phyloP scores from a whole-genome alignment of 352 stramenopile genomes.

The Pythium myriotylum region DNA sequence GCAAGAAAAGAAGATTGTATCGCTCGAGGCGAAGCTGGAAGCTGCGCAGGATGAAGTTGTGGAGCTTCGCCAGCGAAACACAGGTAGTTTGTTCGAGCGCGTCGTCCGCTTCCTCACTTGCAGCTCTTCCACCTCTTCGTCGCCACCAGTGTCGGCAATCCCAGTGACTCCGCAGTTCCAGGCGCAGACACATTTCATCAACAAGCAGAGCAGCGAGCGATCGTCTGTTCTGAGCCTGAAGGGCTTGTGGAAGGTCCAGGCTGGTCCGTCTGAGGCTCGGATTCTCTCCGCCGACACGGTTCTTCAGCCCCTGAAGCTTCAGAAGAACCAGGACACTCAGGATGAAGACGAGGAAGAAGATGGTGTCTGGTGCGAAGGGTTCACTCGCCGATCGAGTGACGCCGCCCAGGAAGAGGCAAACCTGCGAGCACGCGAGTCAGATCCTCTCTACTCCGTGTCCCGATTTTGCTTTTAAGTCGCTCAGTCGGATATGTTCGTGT shows the following conservation, averaged over 20 bases:
- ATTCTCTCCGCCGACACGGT: constrained; percentile 19
- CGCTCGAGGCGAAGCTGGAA: constrained; percentile 63
- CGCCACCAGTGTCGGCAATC: constrained; percentile 45
- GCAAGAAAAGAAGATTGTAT: constrained; percentile 57
- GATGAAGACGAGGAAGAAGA: constrained; percentile 20
- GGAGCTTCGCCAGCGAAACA: constrained; percentile 47
- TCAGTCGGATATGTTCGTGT: background rate
- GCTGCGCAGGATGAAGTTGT: constrained; percentile 49
- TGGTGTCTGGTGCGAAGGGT: constrained; percentile 21
- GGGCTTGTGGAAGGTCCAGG: constrained; percentile 33
- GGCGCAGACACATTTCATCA: constrained; percentile 16
- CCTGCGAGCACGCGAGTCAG: constrained; percentile 20
- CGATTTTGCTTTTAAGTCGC: constrained; percentile 27
- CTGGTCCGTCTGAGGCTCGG: constrained; percentile 20
- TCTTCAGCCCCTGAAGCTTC: constrained; percentile 21
- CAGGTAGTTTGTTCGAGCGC: constrained; percentile 54
- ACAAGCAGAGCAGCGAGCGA: constrained; percentile 24
- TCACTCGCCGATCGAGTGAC: constrained; percentile 21
- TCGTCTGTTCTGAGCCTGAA: constrained; percentile 34
- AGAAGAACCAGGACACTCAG: constrained; percentile 18
- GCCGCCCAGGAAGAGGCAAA: constrained; percentile 14
- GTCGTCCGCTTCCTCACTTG: constrained; percentile 89
- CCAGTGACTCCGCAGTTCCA: constrained; percentile 21
- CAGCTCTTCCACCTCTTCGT: constrained; percentile 41
- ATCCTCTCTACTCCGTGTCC: constrained; percentile 27